Evolutionary conservation across 169 alveolate species (phyloP).

Genomic region (Cryptosporidium tyzzeri): DNA sequence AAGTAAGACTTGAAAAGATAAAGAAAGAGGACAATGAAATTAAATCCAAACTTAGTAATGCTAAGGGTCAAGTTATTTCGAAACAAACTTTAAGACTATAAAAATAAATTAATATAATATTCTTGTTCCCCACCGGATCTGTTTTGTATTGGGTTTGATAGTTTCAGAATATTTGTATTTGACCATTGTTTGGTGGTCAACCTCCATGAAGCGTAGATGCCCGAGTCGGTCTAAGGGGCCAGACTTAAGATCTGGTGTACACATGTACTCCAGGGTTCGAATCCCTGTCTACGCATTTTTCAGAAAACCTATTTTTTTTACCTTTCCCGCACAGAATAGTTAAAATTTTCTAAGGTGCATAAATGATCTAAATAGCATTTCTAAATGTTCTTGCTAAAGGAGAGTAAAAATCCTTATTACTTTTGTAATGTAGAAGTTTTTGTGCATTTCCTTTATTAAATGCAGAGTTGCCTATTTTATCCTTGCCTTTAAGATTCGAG

Average conservation of each 20-base stretch:
- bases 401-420: neutral
- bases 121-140: neutral
- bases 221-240: constrained; percentile 80
- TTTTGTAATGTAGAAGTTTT: neutral
- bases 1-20: constrained; percentile 36
- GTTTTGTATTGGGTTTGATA: too few relatives aligned
- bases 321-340: neutral
- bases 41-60: constrained; percentile 31
- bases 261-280: constrained; percentile 78
- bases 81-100: constrained; percentile 27
- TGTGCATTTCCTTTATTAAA: neutral
- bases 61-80: constrained; percentile 16
- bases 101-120: neutral
- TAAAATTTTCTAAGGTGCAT: neutral
- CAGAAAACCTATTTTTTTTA: too few relatives aligned
- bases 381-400: neutral
- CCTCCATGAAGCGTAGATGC: constrained; percentile 70
- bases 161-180: neutral
- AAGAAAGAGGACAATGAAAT: constrained; percentile 43
- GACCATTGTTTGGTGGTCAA: neutral
- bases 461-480: neutral
- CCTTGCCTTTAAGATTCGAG: neutral
- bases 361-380: neutral
- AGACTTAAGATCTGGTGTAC: constrained; percentile 78
- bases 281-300: constrained; percentile 76